A percentile compares a stretch with the other conserved stretches of the same genome.
Evolutionary conservation across 1,139 yeast species (phyloP).

Genomic region (Yamadazyma songkhlaensis): DNA sequence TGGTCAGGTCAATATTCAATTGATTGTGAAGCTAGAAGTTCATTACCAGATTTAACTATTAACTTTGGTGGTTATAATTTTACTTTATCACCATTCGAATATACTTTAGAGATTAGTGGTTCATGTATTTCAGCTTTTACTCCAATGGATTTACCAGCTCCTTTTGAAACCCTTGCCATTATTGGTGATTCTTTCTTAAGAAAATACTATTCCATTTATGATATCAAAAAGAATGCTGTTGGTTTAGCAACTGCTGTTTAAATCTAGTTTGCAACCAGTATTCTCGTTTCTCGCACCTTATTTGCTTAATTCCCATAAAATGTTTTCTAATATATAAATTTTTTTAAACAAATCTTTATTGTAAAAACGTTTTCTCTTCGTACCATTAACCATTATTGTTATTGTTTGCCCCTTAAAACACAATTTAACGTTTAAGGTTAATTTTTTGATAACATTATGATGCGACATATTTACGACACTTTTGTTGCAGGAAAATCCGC

Average conservation of each 20-base stretch:
- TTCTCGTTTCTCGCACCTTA: background rate
- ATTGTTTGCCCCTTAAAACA: too few relatives aligned
- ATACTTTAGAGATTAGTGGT: conserved; percentile 90
- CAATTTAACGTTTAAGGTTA: too few relatives aligned
- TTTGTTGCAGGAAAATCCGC: conserved; percentile 2
- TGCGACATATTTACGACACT: conserved; percentile 2
- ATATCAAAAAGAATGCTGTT: conserved; percentile 83
- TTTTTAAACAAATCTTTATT: too few relatives aligned
- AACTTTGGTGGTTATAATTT: conserved; percentile 87
- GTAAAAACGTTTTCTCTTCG: too few relatives aligned
- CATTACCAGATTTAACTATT: conserved; percentile 87
- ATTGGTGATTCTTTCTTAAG: conserved; percentile 97
- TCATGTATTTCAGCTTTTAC: conserved; percentile 95
- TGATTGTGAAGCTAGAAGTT: conserved; percentile 81
- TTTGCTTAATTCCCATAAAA: too few relatives aligned
- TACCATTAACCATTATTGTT: too few relatives aligned
- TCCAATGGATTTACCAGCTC: conserved; percentile 96
- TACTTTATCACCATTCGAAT: conserved; percentile 83
- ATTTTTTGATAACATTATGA: background rate
- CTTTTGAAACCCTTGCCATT: conserved; percentile 94
- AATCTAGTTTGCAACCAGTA: background rate
- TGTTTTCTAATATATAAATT: too few relatives aligned
- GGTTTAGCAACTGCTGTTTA: conserved; percentile 64
- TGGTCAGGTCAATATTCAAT: conserved; percentile 97
- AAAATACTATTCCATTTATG: conserved; percentile 90